These are phyloP conservation scores for Kazachstania sp. DNA, from an alignment of 1,139 yeast species.

Conservation along the genomic window DNA sequence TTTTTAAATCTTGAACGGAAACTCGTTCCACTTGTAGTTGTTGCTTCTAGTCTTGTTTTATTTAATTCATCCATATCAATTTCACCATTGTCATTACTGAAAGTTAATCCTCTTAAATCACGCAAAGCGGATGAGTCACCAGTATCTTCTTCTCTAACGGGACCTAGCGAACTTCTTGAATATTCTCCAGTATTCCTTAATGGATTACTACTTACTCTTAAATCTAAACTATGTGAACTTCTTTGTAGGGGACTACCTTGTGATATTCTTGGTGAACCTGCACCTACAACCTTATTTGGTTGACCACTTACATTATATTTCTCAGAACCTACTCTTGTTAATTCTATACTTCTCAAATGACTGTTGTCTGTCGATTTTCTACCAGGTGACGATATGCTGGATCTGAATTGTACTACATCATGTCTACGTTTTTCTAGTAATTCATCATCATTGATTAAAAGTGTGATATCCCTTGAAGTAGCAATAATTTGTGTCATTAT, in stretches of 20 bases:
- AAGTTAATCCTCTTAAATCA: background rate
- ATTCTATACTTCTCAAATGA: constrained; percentile 15
- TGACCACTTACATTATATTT: background rate
- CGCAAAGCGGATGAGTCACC: constrained; percentile 24
- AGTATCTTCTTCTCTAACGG: constrained; percentile 36
- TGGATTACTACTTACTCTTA: constrained; percentile 6
- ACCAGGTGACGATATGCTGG: constrained; percentile 31
- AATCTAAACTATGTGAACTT: constrained; percentile 16
- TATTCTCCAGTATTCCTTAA: constrained; percentile 8
- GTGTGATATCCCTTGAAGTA: constrained; percentile 16
- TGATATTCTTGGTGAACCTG: constrained; percentile 1
- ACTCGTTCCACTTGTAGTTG: background rate
- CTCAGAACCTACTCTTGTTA: background rate
- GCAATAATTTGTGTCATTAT: constrained; percentile 20
- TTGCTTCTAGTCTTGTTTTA: background rate
- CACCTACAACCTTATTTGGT: background rate
- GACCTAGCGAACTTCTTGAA: constrained; percentile 11
- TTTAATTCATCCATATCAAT: background rate
- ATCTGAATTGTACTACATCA: constrained; percentile 26
- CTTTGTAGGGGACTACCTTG: constrained; percentile 6
- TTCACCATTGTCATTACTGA: background rate
- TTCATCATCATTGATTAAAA: constrained; percentile 19
- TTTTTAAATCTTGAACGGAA: constrained; percentile 5
- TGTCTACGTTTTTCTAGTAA: constrained; percentile 23
- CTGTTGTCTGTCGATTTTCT: constrained; percentile 30